Evolutionary conservation across 1,284 basidiomycete species (phyloP).

Genomic region (Acaromyces ingoldii): DNA sequence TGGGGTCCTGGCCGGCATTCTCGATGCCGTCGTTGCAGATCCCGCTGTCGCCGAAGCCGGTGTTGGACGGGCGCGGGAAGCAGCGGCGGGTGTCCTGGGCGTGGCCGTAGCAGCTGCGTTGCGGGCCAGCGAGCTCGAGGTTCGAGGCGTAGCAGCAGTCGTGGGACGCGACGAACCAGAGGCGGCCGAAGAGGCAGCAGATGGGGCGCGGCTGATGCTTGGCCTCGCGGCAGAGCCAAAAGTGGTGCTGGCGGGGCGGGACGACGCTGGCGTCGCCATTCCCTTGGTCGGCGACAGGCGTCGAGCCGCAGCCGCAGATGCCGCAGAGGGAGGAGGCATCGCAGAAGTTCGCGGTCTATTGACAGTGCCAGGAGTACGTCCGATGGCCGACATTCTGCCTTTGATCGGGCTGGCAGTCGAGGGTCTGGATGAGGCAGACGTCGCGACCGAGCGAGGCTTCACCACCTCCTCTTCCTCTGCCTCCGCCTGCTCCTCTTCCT

Average conservation of each 20-base stretch:
- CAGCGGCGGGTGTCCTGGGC: slow-evolving; percentile 14
- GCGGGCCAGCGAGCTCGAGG: too few relatives aligned
- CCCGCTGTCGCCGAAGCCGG: not conserved
- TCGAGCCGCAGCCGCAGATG: not conserved
- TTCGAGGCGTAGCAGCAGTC: too few relatives aligned
- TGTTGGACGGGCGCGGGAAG: slow-evolving; percentile 7
- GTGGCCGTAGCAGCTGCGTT: slow-evolving; percentile 10
- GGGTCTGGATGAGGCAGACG: not conserved
- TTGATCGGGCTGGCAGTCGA: too few relatives aligned
- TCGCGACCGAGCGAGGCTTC: not conserved
- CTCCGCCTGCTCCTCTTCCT: slow-evolving; percentile 20
- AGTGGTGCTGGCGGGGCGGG: too few relatives aligned
- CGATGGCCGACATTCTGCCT: too few relatives aligned
- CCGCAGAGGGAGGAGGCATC: not conserved
- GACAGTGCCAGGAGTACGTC: not conserved
- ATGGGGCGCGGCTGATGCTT: too few relatives aligned
- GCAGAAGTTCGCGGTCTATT: not conserved
- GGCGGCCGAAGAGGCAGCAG: too few relatives aligned
- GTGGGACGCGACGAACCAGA: too few relatives aligned
- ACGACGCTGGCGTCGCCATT: too few relatives aligned
- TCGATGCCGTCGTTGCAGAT: not conserved
- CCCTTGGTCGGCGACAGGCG: not conserved
- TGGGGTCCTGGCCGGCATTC: not conserved
- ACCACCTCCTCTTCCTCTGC: not conserved
- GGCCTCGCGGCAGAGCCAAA: too few relatives aligned